phyloP scores from a whole-genome alignment of 2,329 filamentous ascomycete species.

The Pseudocercospora crystallina region DNA sequence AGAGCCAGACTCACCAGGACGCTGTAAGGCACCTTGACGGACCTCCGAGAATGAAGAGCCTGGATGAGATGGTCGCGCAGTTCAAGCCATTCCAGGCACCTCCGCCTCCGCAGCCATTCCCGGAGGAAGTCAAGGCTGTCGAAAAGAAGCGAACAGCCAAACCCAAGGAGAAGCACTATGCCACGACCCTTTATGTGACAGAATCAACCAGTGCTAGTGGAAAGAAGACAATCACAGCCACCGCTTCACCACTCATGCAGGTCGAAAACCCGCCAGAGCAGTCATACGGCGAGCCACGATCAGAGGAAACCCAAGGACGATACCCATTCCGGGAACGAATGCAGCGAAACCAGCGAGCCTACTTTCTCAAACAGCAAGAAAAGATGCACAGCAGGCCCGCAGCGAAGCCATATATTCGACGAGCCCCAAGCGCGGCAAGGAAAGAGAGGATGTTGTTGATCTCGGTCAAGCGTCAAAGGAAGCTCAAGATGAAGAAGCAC shows the following conservation, averaged over 20 bases:
- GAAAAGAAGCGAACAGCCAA: constrained; percentile 20
- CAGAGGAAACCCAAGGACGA: constrained; percentile 2
- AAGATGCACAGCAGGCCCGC: constrained; percentile 13
- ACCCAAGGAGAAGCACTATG: constrained; percentile 37
- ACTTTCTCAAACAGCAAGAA: constrained; percentile 32
- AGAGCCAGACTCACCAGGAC: constrained; percentile 34
- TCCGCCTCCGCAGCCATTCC: constrained; percentile 67
- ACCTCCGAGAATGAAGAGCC: constrained; percentile 29
- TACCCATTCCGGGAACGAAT: constrained; percentile 69
- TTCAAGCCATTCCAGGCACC: constrained; percentile 80
- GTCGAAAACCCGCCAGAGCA: constrained; percentile 14
- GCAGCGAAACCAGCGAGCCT: constrained; percentile 60
- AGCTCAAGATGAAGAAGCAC: constrained; percentile 99
- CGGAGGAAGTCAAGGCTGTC: constrained; percentile 16
- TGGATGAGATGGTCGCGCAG: constrained; percentile 43
- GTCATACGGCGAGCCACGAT: background rate
- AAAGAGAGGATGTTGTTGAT: constrained; percentile 68
- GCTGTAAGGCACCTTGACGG: constrained; percentile 34
- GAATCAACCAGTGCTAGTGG: constrained; percentile 54
- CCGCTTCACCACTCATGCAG: constrained; percentile 51
- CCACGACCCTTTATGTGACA: constrained; percentile 52
- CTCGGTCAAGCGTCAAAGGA: constrained; percentile 87
- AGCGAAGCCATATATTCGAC: constrained; percentile 10
- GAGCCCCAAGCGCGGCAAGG: constrained; percentile 22
- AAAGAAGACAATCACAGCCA: constrained; percentile 52